Conservation (phyloP, 176 grass and related monocot genomes). For the Dendrocalamus sinicus region DNA sequence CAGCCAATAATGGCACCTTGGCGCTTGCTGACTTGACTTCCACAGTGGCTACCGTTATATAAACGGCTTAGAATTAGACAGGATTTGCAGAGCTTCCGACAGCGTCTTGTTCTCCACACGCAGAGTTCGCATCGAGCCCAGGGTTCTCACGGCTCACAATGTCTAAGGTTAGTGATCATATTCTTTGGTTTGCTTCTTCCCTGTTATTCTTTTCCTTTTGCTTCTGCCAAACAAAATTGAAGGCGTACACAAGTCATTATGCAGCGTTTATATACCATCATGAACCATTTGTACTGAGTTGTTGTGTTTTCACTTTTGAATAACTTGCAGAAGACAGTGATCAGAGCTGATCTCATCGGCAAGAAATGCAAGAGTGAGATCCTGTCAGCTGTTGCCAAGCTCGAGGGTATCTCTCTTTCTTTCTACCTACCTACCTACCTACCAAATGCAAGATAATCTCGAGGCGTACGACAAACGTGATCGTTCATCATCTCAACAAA, state of each 20-base stretch:
- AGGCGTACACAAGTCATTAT: too few species aligned
- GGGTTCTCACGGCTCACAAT: conserved; percentile 28
- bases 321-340: conserved; percentile 55
- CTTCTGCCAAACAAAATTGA: too few species aligned
- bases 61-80: background rate
- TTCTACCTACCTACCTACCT: background rate
- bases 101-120: background rate
- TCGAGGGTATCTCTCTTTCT: conserved; percentile 37
- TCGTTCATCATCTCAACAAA: too few species aligned
- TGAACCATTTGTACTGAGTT: background rate
- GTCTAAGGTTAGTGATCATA: conserved; percentile 38
- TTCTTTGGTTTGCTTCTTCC: background rate
- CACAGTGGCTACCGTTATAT: conserved; percentile 11
- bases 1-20: conserved; percentile 23
- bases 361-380: conserved; percentile 46
- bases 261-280: background rate
- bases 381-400: conserved; percentile 44
- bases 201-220: background rate
- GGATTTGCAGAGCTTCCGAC: background rate
- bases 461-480: too few species aligned
- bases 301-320: background rate
- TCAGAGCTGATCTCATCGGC: conserved; percentile 48
- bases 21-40: conserved; percentile 10
- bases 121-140: background rate
- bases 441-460: too few species aligned